These are phyloP conservation scores for Cucurbita pepo DNA, from an alignment of 306 rosid genomes.

Conservation along the genomic window DNA sequence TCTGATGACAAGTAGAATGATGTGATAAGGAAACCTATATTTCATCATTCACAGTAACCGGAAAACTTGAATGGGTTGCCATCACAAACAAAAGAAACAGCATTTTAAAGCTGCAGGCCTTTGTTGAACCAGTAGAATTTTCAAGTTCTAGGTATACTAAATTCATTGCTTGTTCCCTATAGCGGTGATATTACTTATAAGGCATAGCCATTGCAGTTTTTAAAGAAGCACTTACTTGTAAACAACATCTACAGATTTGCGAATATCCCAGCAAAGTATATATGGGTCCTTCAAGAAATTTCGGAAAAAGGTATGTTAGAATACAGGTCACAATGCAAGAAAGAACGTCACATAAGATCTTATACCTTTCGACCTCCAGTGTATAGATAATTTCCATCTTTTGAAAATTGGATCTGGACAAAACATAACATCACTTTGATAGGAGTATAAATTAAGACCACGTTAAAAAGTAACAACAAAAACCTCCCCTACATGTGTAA, in stretches of 20 bases:
- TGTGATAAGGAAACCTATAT: background rate
- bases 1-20: constrained; percentile 24
- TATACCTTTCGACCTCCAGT: constrained; percentile 83
- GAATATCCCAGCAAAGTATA: constrained; percentile 91
- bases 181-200: background rate
- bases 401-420: constrained; percentile 80
- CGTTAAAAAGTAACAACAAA: background rate
- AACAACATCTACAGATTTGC: constrained; percentile 82
- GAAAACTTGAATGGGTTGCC: background rate
- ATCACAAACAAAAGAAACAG: background rate
- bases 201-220: background rate
- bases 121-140: background rate
- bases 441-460: background rate
- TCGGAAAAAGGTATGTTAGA: constrained; percentile 10
- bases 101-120: background rate
- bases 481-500: constrained; percentile 73
- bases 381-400: constrained; percentile 82
- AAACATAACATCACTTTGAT: constrained; percentile 3
- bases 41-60: background rate
- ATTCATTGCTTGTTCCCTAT: background rate
- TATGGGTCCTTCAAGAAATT: constrained; percentile 75
- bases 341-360: background rate
- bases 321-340: background rate
- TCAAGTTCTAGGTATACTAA: background rate
- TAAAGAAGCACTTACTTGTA: constrained; percentile 46